Conservation (phyloP, 2,329 filamentous ascomycete genomes). For the Tolypocladium cylindrosporum region DNA sequence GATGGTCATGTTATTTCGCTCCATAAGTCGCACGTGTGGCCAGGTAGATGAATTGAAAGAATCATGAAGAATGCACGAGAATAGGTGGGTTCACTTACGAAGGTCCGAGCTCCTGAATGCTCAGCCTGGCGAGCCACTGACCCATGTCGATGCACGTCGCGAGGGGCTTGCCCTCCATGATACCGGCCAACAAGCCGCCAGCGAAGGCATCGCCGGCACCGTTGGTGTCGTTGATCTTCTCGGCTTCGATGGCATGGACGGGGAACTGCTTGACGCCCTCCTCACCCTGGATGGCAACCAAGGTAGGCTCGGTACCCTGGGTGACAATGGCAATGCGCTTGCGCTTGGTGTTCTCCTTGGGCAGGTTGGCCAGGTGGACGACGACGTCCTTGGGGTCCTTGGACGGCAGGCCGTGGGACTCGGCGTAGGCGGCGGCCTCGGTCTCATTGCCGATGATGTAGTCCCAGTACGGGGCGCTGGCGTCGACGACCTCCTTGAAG, state of each 20-base stretch:
- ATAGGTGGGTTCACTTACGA: slow-evolving; percentile 55
- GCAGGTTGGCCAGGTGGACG: slow-evolving; percentile 72
- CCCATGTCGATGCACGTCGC: slow-evolving; percentile 79
- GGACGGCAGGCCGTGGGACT: slow-evolving; percentile 64
- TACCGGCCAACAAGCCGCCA: slow-evolving; percentile 82
- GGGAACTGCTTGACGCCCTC: slow-evolving; percentile 65
- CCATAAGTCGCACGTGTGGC: neutral
- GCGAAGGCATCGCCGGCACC: slow-evolving; percentile 96
- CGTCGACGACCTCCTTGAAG: slow-evolving; percentile 93
- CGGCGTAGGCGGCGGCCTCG: slow-evolving; percentile 80
- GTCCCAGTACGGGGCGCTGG: slow-evolving; percentile 83
- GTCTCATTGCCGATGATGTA: slow-evolving; percentile 96
- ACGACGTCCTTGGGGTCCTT: slow-evolving; percentile 79
- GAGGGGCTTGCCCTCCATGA: slow-evolving; percentile 75
- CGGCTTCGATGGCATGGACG: slow-evolving; percentile 67
- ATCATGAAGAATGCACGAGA: slow-evolving; percentile 1
- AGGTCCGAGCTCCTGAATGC: slow-evolving; percentile 90
- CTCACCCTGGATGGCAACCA: slow-evolving; percentile 68
- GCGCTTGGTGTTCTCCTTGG: slow-evolving; percentile 83
- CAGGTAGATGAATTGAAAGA: neutral
- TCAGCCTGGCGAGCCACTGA: slow-evolving; percentile 89
- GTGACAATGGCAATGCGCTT: slow-evolving; percentile 86
- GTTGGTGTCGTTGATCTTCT: slow-evolving; percentile 89
- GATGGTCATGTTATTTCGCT: neutral
- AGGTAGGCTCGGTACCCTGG: slow-evolving; percentile 83